A percentile compares a stretch with the other conserved stretches of the same genome.
Conservation (phyloP, 116 monocot genomes). For the Zostera marina region DNA sequence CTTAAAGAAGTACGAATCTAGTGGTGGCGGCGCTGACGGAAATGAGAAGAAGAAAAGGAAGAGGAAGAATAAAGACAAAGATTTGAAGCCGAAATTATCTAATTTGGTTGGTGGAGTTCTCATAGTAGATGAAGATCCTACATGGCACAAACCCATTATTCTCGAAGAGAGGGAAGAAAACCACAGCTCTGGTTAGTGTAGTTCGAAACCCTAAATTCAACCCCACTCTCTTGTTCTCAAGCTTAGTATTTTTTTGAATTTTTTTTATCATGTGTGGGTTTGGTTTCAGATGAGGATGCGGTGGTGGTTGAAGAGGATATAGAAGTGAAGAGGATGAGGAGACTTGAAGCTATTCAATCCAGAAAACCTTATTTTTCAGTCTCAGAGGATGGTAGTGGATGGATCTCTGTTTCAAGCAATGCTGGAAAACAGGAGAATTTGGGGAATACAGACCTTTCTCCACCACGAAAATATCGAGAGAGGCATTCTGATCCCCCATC, state of each 20-base stretch:
- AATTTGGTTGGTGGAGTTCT: conserved; percentile 32
- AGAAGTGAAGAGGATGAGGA: conserved; percentile 82
- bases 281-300: conserved; percentile 40
- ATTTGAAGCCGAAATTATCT: conserved; percentile 2
- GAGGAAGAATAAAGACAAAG: too few relatives aligned
- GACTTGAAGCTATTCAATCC: conserved; percentile 50
- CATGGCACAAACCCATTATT: conserved; percentile 74
- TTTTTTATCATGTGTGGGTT: background rate
- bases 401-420: conserved; percentile 37
- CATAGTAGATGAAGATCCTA: conserved; percentile 82
- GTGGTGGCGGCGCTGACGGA: conserved; percentile 6
- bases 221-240: background rate
- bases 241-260: background rate
- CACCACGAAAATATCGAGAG: conserved; percentile 20
- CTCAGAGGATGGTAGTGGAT: conserved; percentile 86
- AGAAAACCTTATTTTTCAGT: conserved; percentile 49
- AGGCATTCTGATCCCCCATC: conserved; percentile 26
- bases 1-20: conserved; percentile 55
- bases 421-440: background rate
- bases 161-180: conserved; percentile 34
- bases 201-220: conserved; percentile 9
- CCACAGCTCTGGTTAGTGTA: conserved; percentile 12
- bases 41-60: conserved; percentile 43
- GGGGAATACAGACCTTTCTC: conserved; percentile 26
- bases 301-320: conserved; percentile 74